These are phyloP conservation scores for Aspergillus coremiiformis DNA, from an alignment of 495 filamentous ascomycete genomes.

Conservation along the genomic window DNA sequence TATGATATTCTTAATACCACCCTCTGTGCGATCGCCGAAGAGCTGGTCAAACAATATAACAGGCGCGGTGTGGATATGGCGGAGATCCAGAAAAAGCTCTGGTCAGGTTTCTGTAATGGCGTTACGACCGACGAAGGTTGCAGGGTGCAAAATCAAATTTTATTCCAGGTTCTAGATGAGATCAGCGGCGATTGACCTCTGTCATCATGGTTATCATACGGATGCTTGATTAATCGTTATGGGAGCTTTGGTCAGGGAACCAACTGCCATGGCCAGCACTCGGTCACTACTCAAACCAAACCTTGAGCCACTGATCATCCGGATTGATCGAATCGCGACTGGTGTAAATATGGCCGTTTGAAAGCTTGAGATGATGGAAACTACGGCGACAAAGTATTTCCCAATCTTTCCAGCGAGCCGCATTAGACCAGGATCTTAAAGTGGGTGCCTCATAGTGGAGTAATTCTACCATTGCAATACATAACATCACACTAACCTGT, in stretches of 20 bases:
- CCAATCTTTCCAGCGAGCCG: no score
- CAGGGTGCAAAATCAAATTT: conserved; percentile 36
- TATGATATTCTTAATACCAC: conserved; percentile 33
- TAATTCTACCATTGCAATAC: no score
- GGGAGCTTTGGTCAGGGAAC: no score
- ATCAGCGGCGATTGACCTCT: conserved; percentile 27
- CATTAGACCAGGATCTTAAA: no score
- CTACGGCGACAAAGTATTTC: no score
- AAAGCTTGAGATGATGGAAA: no score
- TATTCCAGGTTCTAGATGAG: conserved; percentile 41
- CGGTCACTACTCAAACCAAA: no score
- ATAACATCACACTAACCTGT: no score
- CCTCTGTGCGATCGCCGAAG: conserved; percentile 36
- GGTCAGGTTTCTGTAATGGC: conserved; percentile 30
- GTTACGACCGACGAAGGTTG: conserved; percentile 28
- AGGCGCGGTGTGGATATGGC: conserved; percentile 29
- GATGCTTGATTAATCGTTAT: neutral
- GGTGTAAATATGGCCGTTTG: no score
- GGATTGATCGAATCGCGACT: no score
- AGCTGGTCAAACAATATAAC: conserved; percentile 36
- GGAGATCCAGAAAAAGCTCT: conserved; percentile 30
- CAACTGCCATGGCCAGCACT: neutral
- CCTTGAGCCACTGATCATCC: no score
- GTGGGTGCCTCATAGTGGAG: no score
- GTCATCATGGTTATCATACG: neutral